A percentile compares a stretch with the other conserved stretches of the same genome.
Evolutionary conservation across 306 rosid genomes (phyloP).

Genomic region (Arachis hypogaea): DNA sequence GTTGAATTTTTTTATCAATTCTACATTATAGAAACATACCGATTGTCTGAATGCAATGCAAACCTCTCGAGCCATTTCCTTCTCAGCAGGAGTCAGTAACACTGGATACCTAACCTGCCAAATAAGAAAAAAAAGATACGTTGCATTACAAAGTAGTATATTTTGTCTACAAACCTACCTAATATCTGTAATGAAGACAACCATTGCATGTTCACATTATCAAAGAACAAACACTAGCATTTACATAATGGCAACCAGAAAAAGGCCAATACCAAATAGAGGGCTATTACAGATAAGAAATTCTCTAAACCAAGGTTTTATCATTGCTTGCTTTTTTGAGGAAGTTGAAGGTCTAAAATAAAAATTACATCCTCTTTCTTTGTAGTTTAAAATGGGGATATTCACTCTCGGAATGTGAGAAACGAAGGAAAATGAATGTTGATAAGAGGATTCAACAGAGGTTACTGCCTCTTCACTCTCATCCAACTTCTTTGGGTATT

Average conservation of each 20-base stretch:
- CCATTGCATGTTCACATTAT: slow-evolving; percentile 16
- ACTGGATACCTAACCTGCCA: slow-evolving; percentile 98
- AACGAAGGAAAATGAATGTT: too few relatives aligned
- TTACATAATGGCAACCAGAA: neutral
- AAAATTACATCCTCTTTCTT: neutral
- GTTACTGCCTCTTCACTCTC: too few relatives aligned
- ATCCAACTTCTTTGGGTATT: too few relatives aligned
- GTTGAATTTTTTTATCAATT: too few relatives aligned
- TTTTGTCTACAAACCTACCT: slow-evolving; percentile 1
- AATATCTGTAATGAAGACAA: slow-evolving; percentile 25
- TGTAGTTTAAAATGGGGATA: neutral
- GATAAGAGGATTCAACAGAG: too few relatives aligned
- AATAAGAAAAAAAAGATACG: slow-evolving; percentile 39
- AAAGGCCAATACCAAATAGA: slow-evolving; percentile 1
- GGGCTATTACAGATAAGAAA: neutral
- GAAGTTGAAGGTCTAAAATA: neutral
- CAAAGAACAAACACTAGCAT: slow-evolving; percentile 15
- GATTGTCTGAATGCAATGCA: slow-evolving; percentile 93
- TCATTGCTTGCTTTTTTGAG: neutral
- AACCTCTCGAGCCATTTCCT: slow-evolving; percentile 98
- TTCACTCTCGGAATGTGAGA: too few relatives aligned
- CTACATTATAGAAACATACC: slow-evolving; percentile 59
- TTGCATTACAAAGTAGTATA: slow-evolving; percentile 10
- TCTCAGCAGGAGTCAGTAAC: slow-evolving; percentile 86
- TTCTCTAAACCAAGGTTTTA: slow-evolving; percentile 19